These are phyloP conservation scores for Fusarium sororula DNA, from an alignment of 2,329 filamentous ascomycete genomes.

Conservation along the genomic window DNA sequence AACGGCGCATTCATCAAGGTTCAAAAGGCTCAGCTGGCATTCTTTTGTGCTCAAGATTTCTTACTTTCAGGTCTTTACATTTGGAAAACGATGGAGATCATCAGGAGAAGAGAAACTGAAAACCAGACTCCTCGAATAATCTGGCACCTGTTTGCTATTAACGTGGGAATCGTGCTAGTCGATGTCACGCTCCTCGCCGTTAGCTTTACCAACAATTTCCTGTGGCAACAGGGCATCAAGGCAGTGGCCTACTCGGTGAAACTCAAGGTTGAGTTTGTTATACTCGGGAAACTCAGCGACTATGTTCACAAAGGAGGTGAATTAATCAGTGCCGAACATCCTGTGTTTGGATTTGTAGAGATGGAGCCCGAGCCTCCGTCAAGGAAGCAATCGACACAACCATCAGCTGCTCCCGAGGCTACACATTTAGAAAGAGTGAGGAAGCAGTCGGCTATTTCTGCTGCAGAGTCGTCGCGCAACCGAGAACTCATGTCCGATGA, in stretches of 20 bases:
- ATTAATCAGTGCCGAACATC: constrained; percentile 4
- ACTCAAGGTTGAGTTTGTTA: constrained; percentile 50
- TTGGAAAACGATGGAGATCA: constrained; percentile 23
- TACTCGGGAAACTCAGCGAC: constrained; percentile 48
- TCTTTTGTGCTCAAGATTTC: constrained; percentile 29
- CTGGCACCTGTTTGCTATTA: constrained; percentile 46
- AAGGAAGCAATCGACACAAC: background rate
- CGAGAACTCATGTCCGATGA: background rate
- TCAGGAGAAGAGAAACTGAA: constrained; percentile 10
- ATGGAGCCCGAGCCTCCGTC: constrained; percentile 18
- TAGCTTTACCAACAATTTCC: constrained; percentile 45
- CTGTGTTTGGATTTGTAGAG: constrained; percentile 30
- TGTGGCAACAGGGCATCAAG: constrained; percentile 48
- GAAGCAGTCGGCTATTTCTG: constrained; percentile 10
- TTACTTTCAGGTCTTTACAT: constrained; percentile 29
- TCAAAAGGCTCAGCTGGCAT: constrained; percentile 21
- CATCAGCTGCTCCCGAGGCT: background rate
- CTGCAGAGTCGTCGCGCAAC: background rate
- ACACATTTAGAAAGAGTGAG: constrained; percentile 2
- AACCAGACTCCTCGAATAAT: constrained; percentile 21
- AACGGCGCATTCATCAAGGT: constrained; percentile 4
- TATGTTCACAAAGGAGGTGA: constrained; percentile 43
- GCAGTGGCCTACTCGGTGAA: constrained; percentile 49
- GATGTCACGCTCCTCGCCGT: constrained; percentile 50
- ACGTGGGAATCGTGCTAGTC: constrained; percentile 54